Evolutionary conservation across 2,329 filamentous ascomycete species (phyloP), one percentile per base, ranked within the genome.

Genomic region (Fusarium miscanthi): DNA sequence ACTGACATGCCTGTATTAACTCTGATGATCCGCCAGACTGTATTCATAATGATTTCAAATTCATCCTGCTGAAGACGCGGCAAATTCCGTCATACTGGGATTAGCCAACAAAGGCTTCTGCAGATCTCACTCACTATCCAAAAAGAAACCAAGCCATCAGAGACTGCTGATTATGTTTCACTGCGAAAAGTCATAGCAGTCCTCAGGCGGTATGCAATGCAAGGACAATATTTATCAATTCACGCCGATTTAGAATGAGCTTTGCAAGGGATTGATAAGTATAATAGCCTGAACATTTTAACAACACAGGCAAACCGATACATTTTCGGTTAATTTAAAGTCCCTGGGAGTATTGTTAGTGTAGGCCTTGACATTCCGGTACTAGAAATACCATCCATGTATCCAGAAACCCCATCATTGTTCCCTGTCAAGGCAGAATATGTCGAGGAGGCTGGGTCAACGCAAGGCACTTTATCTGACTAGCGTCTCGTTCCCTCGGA

Each of bases 331-430:
- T 4, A 11, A 19, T 8, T 52, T 16, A 6, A 52, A 14, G 31
- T 19, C n/a, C n/a, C 5, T 1, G 9, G 16, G 6, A 33, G 6
- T 8, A 46, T 46, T 3, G 12, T 40, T n/a, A 5, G 0, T 10
- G n/a, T 1, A 35, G 8, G 2, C 3, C 14, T 14, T 25, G 3
- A n/a, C 16, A 35, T 21, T 35, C 10, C 30, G 12, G 31, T 52
- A 27, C 5, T 21, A 10, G 9, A 23, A 33, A 49, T 23, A 33
- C 16, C 8, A 33, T 33, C 11, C 11, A 13, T 48, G 8, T 19
- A 14, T 14, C 21, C 2, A 49, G 11, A 23, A 49, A 23, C 3
- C 11, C 8, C 14, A 13, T 33, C 4, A 8, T 7, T 14, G 2
- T 21, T 25, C 12, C n/a, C 9, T 1, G 6, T 3, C 16, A 33